Base-by-base conservation (phyloP, 1,284 basidiomycete species). In the Pseudozyma thailandica region DNA sequence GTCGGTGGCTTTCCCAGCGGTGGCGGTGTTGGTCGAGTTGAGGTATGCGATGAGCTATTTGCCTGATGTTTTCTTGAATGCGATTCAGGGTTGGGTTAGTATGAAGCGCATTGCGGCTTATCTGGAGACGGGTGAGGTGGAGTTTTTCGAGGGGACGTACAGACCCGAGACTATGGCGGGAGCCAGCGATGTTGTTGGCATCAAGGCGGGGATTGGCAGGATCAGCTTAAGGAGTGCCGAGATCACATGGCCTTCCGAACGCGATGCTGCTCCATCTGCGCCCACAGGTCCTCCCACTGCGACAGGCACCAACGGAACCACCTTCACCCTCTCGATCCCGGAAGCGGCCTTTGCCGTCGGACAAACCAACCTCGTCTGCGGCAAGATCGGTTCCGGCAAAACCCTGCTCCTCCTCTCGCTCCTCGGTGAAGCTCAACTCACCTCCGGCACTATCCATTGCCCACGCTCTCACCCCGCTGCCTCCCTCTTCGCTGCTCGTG, bases 71-170 rank as follows among this genome's bases (percentile, higher is more conserved):
- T 57, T 75, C 28, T 27, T 62, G 26, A 50, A 20, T 6, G 50
- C 79, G 6, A 71, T 85, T 6, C 81, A 92, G 87, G 87, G 90
- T 0, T 86, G 88, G 33, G 90, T 94, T 2, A 88, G 91, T 0
- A 82, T 94, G 28, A 87, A 92, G 52, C 90, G 93, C 49, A 91
- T 94, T 49, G 87, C 90, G 12, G 88, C 87, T 1, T 94, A 90
- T 82, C 86, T 94, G 12, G 86, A 87, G 10, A 59, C 66, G 1
- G 56, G 44, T 1, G 93, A 94, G 82, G 91, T 92, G 37, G 92
- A 94, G 82, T 89, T 91, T 3, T 85, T 87, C 5, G 37, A 46
- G 6, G 25, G 31, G 8, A 33, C 33, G 21, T 62, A 62, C 26
- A 38, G n/a, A 16, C 60, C 60, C n/a, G 27, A 25, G 37, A 54